Base-by-base conservation (phyloP, 805 yeast species). In the Saitoella complicata region DNA sequence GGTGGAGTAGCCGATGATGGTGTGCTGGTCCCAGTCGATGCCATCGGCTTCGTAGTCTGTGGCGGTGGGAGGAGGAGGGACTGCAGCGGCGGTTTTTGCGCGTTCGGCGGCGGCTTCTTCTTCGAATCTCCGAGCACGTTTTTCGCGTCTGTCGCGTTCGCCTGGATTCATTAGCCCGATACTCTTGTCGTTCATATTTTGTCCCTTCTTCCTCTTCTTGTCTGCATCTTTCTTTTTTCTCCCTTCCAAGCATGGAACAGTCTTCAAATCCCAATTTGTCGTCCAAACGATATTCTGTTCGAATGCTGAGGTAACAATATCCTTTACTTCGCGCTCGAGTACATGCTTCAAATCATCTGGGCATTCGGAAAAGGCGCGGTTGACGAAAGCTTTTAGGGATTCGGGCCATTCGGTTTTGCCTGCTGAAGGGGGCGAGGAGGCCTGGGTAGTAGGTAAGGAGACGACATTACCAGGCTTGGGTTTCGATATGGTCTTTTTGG, bases 1-100 rank as follows among this genome's bases (percentile, higher is more conserved):
- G 43, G 69, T 68, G 54, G 80, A 71, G 1, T 73, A 68, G 0
- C 98, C 98, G 7, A 80, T 66, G 4, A 76, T 41, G 7, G 43
- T 21, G 21, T 21, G 21, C 4, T 21, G 21, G 21, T 21, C 11
- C 11, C 34, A 29, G 21, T 47, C 51, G 30, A 46, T 42, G 39
- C 47, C 50, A 40, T 49, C 47, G 38, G 49, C 39, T 6, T 52
- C 49, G 6, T 51, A 52, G 1, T 49, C 38, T 8, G 32, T 11
- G 11, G 31, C 8, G 10, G 40, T 29, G 8, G 32, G 43, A 45
- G 21, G 43, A 40, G 7, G 21, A 21, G 21, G 21, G 21, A 21
- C 21, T 21, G 33, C 45, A 2, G 37, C 31, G 32, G 10, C 44
- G 38, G 12, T 42, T 45, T 13, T 43, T 5, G 38, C 47, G 52